Evolutionary conservation across 192 early-diverging fungal genomes (phyloP).

Genomic region (Borealophlyctis nickersoniae): DNA sequence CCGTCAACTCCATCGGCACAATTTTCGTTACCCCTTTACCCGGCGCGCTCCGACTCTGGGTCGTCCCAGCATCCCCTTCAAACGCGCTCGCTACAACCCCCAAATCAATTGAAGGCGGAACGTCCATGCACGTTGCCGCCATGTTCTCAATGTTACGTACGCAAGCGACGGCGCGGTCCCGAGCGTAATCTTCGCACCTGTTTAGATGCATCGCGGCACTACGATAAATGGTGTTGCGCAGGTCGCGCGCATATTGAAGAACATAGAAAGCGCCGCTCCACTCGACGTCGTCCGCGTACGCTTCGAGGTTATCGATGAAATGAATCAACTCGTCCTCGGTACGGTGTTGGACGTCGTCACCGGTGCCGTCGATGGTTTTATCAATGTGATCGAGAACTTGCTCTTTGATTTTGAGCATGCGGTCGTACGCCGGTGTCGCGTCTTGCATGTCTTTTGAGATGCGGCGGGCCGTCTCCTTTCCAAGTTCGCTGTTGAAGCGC

Average conservation of each 20-base stretch:
- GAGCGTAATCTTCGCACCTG: conserved; percentile 42
- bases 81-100: conserved; percentile 31
- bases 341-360: conserved; percentile 23
- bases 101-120: conserved; percentile 33
- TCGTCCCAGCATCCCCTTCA: conserved; percentile 27
- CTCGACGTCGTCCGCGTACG: conserved; percentile 62
- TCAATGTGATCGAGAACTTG: conserved; percentile 59
- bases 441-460: conserved; percentile 45
- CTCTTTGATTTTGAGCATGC: conserved; percentile 70
- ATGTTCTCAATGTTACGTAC: conserved; percentile 38
- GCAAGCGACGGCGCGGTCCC: conserved; percentile 30
- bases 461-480: conserved; percentile 56
- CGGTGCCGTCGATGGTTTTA: conserved; percentile 42
- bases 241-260: conserved; percentile 82
- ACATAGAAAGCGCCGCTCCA: conserved; percentile 79
- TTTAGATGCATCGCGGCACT: conserved; percentile 37
- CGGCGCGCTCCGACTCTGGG: conserved; percentile 14
- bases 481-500: conserved; percentile 64
- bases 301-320: conserved; percentile 68
- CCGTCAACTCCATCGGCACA: conserved; percentile 42
- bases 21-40: conserved; percentile 24
- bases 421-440: conserved; percentile 67
- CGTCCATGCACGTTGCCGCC: conserved; percentile 33
- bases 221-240: conserved; percentile 53
- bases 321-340: conserved; percentile 33